Evolutionary conservation across 352 stramenopile species (phyloP), one percentile per base, ranked within the genome.

Genomic region (Aphanomyces stellatus): DNA sequence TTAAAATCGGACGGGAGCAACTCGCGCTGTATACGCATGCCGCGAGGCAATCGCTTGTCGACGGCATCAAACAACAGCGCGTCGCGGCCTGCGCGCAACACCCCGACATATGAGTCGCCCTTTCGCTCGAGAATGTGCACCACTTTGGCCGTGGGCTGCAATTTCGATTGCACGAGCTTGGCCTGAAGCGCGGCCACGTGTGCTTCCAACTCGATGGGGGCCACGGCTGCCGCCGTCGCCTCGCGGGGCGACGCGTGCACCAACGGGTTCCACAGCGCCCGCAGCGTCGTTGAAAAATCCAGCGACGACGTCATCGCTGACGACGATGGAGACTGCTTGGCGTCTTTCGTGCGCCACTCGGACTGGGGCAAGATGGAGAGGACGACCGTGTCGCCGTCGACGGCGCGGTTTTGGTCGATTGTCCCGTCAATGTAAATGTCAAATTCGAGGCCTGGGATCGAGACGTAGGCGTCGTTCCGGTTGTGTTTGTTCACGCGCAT

Each of bases 361-460:
- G 74, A 63, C 40, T 87, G 74, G 0, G 79, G 72, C 19, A 77
- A 65, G 2, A 94, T 33, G 56, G 84, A 61, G 42, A 96, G 65
- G 1, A 74, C 84, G 13, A 96, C 85, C 15, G 93, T 66, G 63
- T 95, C 88, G n/a, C 84, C 78, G 49, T 95, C 79, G 53, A 96
- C 70, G 1, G 79, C 86, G 22, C 87, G 82, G 42, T 94, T 95
- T 2, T 86, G 80, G 56, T 88, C 76, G 31, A 76, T 69, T 56
- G 85, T 77, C 5, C 83, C 84, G 55, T 92, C 80, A 4, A 94
- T 74, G 19, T 91, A 60, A 5, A 96, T 69, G 61, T 95, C 88
- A 56, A 87, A 77, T 17, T 75, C 70, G 15, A 96, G 75, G 0
- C 87, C 87, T 30, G 89, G 75, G 15, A 96, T 74, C 2, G 83